A percentile compares a stretch with the other conserved stretches of the same genome.
phyloP scores from a whole-genome alignment of 1,139 yeast genomes.

The Arxiozyma telluris region DNA sequence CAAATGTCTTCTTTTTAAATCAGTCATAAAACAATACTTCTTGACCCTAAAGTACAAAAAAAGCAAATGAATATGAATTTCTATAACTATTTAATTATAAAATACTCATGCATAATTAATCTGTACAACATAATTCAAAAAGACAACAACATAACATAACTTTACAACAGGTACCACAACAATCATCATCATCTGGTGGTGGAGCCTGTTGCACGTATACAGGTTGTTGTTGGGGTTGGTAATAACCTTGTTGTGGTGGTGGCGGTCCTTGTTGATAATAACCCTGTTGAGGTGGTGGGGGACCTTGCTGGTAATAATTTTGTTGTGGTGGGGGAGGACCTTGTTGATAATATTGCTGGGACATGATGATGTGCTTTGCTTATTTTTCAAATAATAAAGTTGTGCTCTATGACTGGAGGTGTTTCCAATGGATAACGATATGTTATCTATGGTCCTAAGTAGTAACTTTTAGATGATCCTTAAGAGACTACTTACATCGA shows the following conservation, averaged over 20 bases:
- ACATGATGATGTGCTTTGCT: constrained; percentile 8
- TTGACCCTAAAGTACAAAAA: too few species aligned
- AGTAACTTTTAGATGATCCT: background rate
- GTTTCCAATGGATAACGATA: too few species aligned
- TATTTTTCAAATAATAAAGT: too few species aligned
- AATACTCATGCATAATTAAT: background rate
- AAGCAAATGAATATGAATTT: background rate
- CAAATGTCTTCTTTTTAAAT: background rate
- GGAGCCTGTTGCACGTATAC: constrained; percentile 35
- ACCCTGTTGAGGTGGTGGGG: constrained; percentile 23
- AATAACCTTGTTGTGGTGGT: constrained; percentile 29
- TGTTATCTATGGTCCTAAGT: too few species aligned
- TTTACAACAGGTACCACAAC: constrained; percentile 35
- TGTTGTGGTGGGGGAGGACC: constrained; percentile 30
- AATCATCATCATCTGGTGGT: constrained; percentile 26
- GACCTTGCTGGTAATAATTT: constrained; percentile 31
- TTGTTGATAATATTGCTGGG: constrained; percentile 22
- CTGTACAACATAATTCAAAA: constrained; percentile 28
- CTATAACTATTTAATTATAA: too few species aligned
- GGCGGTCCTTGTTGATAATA: constrained; percentile 20
- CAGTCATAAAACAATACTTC: background rate
- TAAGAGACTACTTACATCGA: background rate
- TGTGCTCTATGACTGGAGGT: too few species aligned
- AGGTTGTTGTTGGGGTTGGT: constrained; percentile 33
- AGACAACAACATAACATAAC: constrained; percentile 33